Base-by-base conservation (phyloP, 768 basidiomycete genomes). In the Suillus spraguei region DNA sequence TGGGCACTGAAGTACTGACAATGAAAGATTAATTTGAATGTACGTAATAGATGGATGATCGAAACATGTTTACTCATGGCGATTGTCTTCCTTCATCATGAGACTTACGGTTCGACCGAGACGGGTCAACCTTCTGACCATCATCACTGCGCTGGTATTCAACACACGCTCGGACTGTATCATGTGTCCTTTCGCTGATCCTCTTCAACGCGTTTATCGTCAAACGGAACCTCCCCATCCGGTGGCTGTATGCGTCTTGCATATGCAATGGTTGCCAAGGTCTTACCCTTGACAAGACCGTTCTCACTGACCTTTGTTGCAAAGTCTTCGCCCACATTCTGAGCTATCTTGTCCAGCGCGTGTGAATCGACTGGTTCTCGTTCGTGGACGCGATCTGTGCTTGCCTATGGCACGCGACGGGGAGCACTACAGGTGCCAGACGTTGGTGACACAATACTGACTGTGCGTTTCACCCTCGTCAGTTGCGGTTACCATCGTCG, bases 331-430 rank as follows among this genome's bases (percentile, higher is more conserved):
- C 86, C 39, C 68, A 88, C 87, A 66, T 49, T 24, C 14, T 49
- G 47, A 49, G 47, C 47, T 22, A 49, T 14, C 47, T 49, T 24
- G 47, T 49, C 47, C 13, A 49, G 22, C 8, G 47, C 13, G 47
- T 49, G 47, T 87, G 69, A 60, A 28, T 28, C 28, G 28, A 4
- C 64, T 70, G 14, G 5, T 8, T 52, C 50, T 9, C 56, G 52
- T 9, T 41, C 20, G 58, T 68, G 65, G 41, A 67, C 64, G 9
- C 71, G 69, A n/a, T 71, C 69, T 32, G 66, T 65, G 58, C 76
- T 74, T 14, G 79, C 73, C 85, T 84, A 85, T 65, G 86, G 85
- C 4, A 87, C 83, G 54, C 81, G 83, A 28, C 82, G 80, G 2
- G 82, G 82, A 3, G 82, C 28, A 28, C 28, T 82, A 65, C 81